These are phyloP conservation scores for Sicyos baderoa DNA, from an alignment of 306 rosid species.

Conservation along the genomic window DNA sequence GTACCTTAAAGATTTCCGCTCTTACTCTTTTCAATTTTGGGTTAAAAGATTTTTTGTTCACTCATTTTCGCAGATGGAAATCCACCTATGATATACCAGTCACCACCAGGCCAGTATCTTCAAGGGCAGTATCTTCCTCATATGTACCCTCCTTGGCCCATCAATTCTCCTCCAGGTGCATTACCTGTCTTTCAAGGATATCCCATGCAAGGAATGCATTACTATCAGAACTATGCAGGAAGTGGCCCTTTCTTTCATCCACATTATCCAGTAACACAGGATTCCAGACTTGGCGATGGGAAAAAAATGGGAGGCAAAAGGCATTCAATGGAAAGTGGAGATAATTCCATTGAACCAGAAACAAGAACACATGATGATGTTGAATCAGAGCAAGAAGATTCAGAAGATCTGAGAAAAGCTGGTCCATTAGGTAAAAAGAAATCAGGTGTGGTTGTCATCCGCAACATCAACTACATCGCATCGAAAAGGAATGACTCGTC, in stretches of 20 bases:
- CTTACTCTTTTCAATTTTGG: conserved; percentile 1
- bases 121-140: conserved; percentile 87
- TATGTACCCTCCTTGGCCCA: conserved; percentile 87
- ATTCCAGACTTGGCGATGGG: conserved; percentile 47
- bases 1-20: not conserved
- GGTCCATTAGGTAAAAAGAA: conserved; percentile 55
- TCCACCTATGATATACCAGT: conserved; percentile 48
- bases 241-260: conserved; percentile 64
- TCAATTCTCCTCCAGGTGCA: conserved; percentile 76
- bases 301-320: conserved; percentile 52
- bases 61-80: conserved; percentile 50
- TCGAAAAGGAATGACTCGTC: conserved; percentile 53
- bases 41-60: conserved; percentile 12
- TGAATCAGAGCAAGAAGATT: conserved; percentile 47
- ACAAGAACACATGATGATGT: conserved; percentile 46
- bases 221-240: conserved; percentile 74
- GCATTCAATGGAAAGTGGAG: conserved; percentile 75
- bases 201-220: conserved; percentile 94
- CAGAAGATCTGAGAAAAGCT: conserved; percentile 48
- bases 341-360: conserved; percentile 53
- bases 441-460: conserved; percentile 79
- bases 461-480: conserved; percentile 82
- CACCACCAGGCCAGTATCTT: conserved; percentile 47
- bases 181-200: conserved; percentile 69
- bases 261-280: conserved; percentile 54